Base-by-base conservation (phyloP, 208 protist species). In the Naegleria fowleri region DNA sequence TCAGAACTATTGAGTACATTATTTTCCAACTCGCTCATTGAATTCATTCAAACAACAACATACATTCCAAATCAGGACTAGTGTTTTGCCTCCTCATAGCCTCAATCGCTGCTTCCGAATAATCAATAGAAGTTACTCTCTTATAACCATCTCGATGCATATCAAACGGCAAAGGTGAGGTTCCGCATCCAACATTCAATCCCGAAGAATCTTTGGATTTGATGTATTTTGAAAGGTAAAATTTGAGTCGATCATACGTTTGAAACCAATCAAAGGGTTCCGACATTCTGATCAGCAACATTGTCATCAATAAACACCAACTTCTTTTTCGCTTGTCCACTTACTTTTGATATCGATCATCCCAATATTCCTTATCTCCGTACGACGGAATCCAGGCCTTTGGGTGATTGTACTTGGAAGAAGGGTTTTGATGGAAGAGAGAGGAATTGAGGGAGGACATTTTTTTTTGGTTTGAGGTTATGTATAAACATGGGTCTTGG, bases 291-390 rank as follows among this genome's bases (percentile, higher is more conserved):
- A 36, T 79, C 3, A 5, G n/a, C 51, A 5, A 19, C 15, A 58
- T 19, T 58, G 15, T 58, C n/a, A n/a, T n/a, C n/a, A n/a, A 58
- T 58, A 19, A 19, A 5, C 51, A 58, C 5, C 5, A 19, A 19
- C 51, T 19, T 19, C 15, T 58, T 19, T 19, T 58, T 58, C 9
- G 15, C 5, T 58, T 19, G 51, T 58, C 9, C 19, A 67, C 55
- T 22, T 29, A 67, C 55, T 67, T 67, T 15, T 15, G 22, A 67
- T 67, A 67, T 5, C 67, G 16, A 36, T 36, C 25, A 79, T 79
- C 67, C 67, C 67, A 79, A 36, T 79, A 79, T 79, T 79, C 29
- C 67, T 79, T 79, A 79, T 79, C 67, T 36, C 67, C 67, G n/a
- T 79, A 79, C 0, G 67, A 67, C 22, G 11, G 55, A 29, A 13